Percentiles rank a stretch among this genome's conserved stretches.
Conservation (phyloP, 208 protist species). For the Naegleria lovaniensis region DNA sequence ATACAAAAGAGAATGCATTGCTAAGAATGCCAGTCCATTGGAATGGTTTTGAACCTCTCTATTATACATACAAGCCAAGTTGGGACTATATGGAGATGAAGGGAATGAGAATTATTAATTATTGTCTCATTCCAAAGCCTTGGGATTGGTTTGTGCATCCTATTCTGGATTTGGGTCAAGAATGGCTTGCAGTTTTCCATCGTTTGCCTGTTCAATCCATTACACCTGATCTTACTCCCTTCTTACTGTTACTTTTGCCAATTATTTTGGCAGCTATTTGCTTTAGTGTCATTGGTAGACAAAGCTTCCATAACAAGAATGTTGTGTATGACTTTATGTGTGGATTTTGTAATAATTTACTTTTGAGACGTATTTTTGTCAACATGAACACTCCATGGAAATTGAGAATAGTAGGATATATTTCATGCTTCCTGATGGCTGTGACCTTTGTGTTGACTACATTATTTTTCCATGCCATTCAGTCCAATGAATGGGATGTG, state of each 20-base stretch:
- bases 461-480: neutral
- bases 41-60: neutral
- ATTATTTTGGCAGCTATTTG: neutral
- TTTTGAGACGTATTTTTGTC: neutral
- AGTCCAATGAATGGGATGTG: neutral
- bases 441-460: neutral
- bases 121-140: neutral
- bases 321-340: neutral
- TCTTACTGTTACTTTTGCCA: neutral
- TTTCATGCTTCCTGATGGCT: neutral
- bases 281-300: neutral
- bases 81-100: neutral
- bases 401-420: neutral
- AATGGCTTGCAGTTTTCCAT: neutral
- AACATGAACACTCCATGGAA: neutral
- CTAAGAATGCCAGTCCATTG: neutral
- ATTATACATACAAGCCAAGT: neutral
- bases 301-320: neutral
- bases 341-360: neutral
- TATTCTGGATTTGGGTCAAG: neutral
- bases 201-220: neutral
- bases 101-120: neutral
- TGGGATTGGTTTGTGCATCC: neutral
- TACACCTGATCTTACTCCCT: neutral
- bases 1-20: neutral